Conservation (phyloP, 345 rosid genomes). For the Microthlaspi erraticum region DNA sequence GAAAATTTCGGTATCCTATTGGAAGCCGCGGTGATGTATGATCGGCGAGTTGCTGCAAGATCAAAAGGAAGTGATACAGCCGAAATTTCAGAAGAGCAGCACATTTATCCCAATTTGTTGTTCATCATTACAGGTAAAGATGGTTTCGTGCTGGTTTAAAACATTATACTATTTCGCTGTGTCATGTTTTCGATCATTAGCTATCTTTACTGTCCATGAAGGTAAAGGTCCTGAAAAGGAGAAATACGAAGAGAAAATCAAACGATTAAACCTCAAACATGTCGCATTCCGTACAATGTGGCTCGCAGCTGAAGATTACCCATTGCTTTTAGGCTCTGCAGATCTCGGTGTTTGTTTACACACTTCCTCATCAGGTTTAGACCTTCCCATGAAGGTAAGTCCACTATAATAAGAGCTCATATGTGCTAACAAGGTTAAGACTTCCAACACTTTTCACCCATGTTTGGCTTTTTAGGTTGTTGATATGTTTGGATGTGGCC, state of each 20-base stretch:
- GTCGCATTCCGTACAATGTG: slow-evolving; percentile 97
- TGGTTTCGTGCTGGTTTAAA: background rate
- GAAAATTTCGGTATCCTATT: slow-evolving; percentile 93
- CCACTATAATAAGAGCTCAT: slow-evolving; percentile 17
- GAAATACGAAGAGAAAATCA: slow-evolving; percentile 85
- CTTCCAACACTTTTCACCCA: background rate
- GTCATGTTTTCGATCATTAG: slow-evolving; percentile 8
- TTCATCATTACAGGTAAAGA: slow-evolving; percentile 86
- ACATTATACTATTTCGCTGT: slow-evolving; percentile 3
- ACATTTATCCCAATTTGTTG: slow-evolving; percentile 70
- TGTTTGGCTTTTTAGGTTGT: slow-evolving; percentile 64
- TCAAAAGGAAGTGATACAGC: slow-evolving; percentile 66
- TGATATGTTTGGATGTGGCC: slow-evolving; percentile 98
- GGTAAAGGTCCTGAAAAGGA: slow-evolving; percentile 98
- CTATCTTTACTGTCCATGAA: slow-evolving; percentile 38
- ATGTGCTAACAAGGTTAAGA: slow-evolving; percentile 10
- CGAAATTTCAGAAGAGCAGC: slow-evolving; percentile 58
- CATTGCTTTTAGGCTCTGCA: slow-evolving; percentile 90
- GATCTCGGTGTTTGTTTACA: slow-evolving; percentile 97
- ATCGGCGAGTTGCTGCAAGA: slow-evolving; percentile 89
- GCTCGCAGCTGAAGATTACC: slow-evolving; percentile 96
- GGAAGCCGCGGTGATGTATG: slow-evolving; percentile 98
- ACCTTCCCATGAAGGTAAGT: slow-evolving; percentile 94
- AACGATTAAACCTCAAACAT: slow-evolving; percentile 69
- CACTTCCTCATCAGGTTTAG: slow-evolving; percentile 95